Conservation (phyloP, 192 early-diverging fungal species). For the Backusella sp. region DNA sequence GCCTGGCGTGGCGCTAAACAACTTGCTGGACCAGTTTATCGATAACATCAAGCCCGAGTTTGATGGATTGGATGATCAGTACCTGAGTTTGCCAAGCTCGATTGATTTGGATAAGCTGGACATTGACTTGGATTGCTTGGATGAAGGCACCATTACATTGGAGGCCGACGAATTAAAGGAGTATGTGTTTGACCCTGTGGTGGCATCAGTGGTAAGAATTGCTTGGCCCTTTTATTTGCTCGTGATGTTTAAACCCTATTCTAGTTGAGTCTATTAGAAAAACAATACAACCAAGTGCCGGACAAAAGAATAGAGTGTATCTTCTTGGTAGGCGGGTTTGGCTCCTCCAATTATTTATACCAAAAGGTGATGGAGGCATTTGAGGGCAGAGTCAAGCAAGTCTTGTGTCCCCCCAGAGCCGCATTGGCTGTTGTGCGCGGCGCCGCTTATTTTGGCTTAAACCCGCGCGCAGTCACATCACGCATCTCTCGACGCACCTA, state of each 20-base stretch:
- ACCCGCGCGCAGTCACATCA: slow-evolving; percentile 40
- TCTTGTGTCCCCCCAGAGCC: slow-evolving; percentile 42
- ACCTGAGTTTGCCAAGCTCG: slow-evolving; percentile 41
- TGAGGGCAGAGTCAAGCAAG: slow-evolving; percentile 34
- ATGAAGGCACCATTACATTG: slow-evolving; percentile 41
- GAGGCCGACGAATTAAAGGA: slow-evolving; percentile 37
- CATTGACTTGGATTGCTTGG: slow-evolving; percentile 35
- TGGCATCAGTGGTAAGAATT: slow-evolving; percentile 36
- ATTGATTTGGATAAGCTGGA: slow-evolving; percentile 33
- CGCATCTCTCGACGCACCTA: slow-evolving; percentile 47
- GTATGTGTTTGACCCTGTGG: slow-evolving; percentile 39
- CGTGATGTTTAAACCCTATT: neutral
- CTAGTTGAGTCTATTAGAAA: slow-evolving; percentile 42
- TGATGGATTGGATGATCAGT: slow-evolving; percentile 47
- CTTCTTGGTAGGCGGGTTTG: slow-evolving; percentile 58
- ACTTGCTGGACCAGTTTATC: slow-evolving; percentile 42
- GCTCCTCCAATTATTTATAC: slow-evolving; percentile 48
- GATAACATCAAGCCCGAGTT: slow-evolving; percentile 49
- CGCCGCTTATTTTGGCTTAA: slow-evolving; percentile 49
- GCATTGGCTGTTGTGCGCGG: slow-evolving; percentile 54
- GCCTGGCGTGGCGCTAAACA: neutral
- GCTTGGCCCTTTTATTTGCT: slow-evolving; percentile 18
- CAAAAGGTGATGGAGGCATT: slow-evolving; percentile 41
- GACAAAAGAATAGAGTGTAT: slow-evolving; percentile 39
- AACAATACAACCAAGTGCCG: slow-evolving; percentile 37